A percentile compares a stretch with the other conserved stretches of the same genome.
Conservation (phyloP, 2,329 filamentous ascomycete genomes). For the Colletotrichum nymphaeae region DNA sequence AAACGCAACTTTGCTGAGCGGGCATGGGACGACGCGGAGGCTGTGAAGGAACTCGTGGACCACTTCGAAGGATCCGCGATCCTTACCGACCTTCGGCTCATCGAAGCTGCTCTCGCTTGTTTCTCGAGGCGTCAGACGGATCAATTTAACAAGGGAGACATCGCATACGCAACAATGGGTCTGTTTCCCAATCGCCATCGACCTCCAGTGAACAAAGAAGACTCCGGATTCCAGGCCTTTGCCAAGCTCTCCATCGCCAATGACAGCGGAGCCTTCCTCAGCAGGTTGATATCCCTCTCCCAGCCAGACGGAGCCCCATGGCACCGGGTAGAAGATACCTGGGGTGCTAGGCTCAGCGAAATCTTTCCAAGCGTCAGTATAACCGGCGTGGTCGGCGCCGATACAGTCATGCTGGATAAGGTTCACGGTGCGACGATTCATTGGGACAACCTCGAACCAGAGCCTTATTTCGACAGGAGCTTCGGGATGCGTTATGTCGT, state of each 20-base stretch:
- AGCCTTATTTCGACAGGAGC: background rate
- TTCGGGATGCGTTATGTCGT: background rate
- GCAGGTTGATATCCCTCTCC: constrained; percentile 47
- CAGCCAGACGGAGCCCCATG: constrained; percentile 40
- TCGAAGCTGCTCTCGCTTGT: constrained; percentile 44
- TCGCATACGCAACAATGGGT: constrained; percentile 51
- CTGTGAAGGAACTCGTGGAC: constrained; percentile 46
- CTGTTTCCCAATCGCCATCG: constrained; percentile 43
- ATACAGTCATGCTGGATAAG: constrained; percentile 48
- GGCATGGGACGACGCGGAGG: constrained; percentile 44
- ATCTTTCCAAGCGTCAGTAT: constrained; percentile 48
- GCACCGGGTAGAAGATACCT: constrained; percentile 47
- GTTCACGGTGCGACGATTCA: constrained; percentile 45
- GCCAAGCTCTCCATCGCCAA: constrained; percentile 48
- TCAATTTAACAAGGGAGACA: constrained; percentile 43
- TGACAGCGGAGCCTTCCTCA: constrained; percentile 48
- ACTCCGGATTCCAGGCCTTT: constrained; percentile 50
- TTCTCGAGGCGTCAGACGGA: constrained; percentile 43
- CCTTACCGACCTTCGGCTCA: constrained; percentile 47
- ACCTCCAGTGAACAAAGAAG: constrained; percentile 45
- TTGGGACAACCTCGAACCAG: constrained; percentile 46
- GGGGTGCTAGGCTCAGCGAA: constrained; percentile 46
- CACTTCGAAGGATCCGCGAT: constrained; percentile 47
- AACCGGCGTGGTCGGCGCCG: constrained; percentile 46
- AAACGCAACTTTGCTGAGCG: constrained; percentile 47